A percentile compares a stretch with the other conserved stretches of the same genome.
Evolutionary conservation across 805 yeast species (phyloP).

Genomic region (Blastobotrys peoriensis): DNA sequence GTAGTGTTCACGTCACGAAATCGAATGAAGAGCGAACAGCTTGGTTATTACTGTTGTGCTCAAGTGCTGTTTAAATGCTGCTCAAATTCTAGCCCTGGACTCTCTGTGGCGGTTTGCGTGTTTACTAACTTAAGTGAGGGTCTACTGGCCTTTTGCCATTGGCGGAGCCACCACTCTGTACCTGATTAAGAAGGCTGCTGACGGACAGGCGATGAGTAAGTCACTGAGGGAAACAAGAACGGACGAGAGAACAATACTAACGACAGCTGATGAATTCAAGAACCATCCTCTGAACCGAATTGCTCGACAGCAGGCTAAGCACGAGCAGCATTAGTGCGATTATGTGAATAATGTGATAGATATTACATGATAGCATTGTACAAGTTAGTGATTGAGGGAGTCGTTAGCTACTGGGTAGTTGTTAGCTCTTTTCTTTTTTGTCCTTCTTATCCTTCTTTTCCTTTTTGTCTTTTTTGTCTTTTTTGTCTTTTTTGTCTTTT

Average conservation of each 20-base stretch:
- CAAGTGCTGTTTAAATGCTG: too few species aligned
- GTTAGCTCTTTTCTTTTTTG: neutral
- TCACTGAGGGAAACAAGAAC: neutral
- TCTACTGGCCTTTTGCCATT: constrained; percentile 83
- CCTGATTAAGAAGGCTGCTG: constrained; percentile 63
- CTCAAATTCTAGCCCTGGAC: too few species aligned
- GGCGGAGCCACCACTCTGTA: constrained; percentile 68
- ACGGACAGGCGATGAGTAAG: constrained; percentile 51
- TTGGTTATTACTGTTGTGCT: too few species aligned
- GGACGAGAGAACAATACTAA: neutral
- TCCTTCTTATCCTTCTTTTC: too few species aligned
- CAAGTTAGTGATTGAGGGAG: too few species aligned
- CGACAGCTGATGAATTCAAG: constrained; percentile 56
- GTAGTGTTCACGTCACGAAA: too few species aligned
- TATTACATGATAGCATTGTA: neutral
- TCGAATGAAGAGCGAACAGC: too few species aligned
- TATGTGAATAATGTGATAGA: constrained; percentile 1
- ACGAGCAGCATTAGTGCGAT: constrained; percentile 39
- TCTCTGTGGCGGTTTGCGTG: too few species aligned
- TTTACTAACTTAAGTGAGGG: constrained; percentile 43
- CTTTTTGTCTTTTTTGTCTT: constrained; percentile 6
- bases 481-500: constrained; percentile 16
- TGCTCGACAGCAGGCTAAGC: constrained; percentile 56
- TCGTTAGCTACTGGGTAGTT: constrained; percentile 5
- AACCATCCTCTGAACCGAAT: constrained; percentile 87